These are phyloP conservation scores for Angophora floribunda DNA, from an alignment of 345 rosid species.

Conservation along the genomic window DNA sequence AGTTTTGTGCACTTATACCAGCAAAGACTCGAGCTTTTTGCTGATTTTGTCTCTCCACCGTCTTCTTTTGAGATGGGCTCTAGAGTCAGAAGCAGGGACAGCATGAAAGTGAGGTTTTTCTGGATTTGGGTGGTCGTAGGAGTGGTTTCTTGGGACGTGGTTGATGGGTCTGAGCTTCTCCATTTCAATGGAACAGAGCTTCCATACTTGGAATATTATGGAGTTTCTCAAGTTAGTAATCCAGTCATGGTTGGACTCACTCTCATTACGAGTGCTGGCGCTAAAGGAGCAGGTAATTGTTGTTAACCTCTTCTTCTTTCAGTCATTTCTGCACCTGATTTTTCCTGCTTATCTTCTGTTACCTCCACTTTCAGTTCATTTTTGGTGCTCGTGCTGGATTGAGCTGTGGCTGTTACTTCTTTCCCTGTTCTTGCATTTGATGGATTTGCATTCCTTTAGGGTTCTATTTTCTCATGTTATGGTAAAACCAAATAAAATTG, in stretches of 20 bases:
- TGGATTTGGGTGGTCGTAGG: constrained; percentile 3
- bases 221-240: background rate
- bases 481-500: background rate
- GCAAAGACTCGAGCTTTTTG: background rate
- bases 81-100: background rate
- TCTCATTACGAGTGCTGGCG: constrained; percentile 5
- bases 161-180: background rate
- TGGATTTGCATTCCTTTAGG: background rate
- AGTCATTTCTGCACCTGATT: background rate
- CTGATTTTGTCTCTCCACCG: background rate
- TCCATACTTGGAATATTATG: background rate
- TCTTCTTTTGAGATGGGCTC: background rate
- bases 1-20: background rate
- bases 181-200: background rate
- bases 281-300: constrained; percentile 9
- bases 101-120: background rate
- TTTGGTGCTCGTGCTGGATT: background rate
- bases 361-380: background rate
- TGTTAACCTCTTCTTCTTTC: background rate
- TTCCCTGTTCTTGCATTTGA: background rate
- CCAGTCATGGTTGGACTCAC: constrained; percentile 8
- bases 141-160: background rate
- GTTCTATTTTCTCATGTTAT: background rate
- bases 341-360: background rate
- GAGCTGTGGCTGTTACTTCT: background rate